These are phyloP conservation scores for Teunomyces pallodes DNA, from an alignment of 805 yeast species.

Conservation along the genomic window DNA sequence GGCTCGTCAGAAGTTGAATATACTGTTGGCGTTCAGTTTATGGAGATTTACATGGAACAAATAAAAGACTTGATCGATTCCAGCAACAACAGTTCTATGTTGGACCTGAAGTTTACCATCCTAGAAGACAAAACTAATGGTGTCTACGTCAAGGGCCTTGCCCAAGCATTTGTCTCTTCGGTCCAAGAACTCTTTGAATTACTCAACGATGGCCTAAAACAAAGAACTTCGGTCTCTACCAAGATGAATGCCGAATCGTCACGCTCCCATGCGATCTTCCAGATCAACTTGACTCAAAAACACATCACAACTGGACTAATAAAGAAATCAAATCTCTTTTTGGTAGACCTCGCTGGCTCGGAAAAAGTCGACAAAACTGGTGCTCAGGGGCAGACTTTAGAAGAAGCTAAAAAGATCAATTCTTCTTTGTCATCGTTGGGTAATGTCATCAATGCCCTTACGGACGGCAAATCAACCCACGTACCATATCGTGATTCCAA, in stretches of 20 bases:
- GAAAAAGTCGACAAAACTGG: constrained; percentile 79
- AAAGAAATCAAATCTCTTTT: constrained; percentile 61
- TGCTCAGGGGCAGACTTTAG: constrained; percentile 68
- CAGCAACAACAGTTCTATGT: constrained; percentile 8
- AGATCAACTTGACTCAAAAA: constrained; percentile 64
- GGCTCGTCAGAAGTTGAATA: constrained; percentile 54
- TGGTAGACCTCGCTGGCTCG: constrained; percentile 87
- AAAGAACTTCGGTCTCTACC: constrained; percentile 59
- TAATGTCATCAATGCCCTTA: constrained; percentile 73
- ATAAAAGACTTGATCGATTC: constrained; percentile 65
- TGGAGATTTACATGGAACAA: constrained; percentile 82
- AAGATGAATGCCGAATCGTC: constrained; percentile 72
- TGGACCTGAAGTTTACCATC: constrained; percentile 42
- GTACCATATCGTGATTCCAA: constrained; percentile 78
- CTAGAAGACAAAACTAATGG: constrained; percentile 66
- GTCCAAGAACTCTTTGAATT: constrained; percentile 57
- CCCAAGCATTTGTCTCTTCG: constrained; percentile 57
- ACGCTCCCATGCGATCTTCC: constrained; percentile 78
- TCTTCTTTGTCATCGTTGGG: constrained; percentile 76
- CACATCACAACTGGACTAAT: constrained; percentile 52
- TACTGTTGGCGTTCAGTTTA: constrained; percentile 64
- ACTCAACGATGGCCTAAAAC: constrained; percentile 55
- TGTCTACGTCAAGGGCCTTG: constrained; percentile 68
- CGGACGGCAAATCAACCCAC: constrained; percentile 64
- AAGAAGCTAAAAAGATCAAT: constrained; percentile 84